Evolutionary conservation across 345 rosid species (phyloP).

Genomic region (Abelmoschus esculentus): DNA sequence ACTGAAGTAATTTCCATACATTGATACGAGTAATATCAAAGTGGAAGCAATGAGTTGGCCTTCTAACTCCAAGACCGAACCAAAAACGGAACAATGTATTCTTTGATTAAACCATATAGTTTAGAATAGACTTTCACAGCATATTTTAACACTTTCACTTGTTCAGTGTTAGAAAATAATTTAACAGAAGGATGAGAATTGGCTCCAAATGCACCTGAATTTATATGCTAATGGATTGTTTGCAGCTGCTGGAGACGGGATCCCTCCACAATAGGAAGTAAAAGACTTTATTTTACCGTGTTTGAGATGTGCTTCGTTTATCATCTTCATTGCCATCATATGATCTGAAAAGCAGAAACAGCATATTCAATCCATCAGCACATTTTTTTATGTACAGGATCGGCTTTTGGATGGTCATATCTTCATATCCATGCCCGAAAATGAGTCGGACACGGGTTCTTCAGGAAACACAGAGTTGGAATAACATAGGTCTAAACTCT

Average conservation of each 20-base stretch:
- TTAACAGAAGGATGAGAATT: too few species aligned
- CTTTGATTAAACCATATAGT: not conserved
- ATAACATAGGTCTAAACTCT: not conserved
- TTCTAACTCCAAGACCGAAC: not conserved
- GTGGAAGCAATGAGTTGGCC: not conserved
- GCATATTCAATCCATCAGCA: not conserved
- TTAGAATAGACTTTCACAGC: too few species aligned
- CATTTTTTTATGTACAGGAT: not conserved
- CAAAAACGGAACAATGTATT: not conserved
- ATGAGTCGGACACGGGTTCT: too few species aligned
- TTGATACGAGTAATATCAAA: not conserved
- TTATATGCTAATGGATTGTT: constrained; percentile 89
- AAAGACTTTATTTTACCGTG: constrained; percentile 75
- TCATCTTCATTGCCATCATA: constrained; percentile 98
- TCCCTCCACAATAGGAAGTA: constrained; percentile 86
- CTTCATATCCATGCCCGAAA: not conserved
- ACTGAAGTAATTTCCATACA: not conserved
- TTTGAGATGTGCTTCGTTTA: constrained; percentile 55
- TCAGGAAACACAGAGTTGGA: not conserved
- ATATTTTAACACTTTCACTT: too few species aligned
- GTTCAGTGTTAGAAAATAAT: too few species aligned
- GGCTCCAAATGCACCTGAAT: constrained; percentile 51
- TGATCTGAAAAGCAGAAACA: constrained; percentile 52
- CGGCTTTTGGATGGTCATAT: not conserved
- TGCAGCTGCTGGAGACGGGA: constrained; percentile 96